Evolutionary conservation across 257 asterid species (phyloP), one percentile per base, ranked within the genome.

Genomic region (Nyctanthes arbortristis): DNA sequence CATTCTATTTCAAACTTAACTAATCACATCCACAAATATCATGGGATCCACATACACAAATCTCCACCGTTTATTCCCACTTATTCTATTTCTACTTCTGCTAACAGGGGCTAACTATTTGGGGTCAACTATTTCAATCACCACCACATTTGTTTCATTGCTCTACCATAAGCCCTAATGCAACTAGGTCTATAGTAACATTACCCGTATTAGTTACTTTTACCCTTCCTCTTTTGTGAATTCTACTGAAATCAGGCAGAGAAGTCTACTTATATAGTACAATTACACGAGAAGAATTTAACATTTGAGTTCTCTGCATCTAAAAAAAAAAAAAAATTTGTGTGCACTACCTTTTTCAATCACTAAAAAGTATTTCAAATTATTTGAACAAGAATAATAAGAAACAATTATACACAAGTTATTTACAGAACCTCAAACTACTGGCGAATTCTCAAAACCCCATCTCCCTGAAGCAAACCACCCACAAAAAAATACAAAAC

Each of bases 341-440:
- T 60, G 61, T 65, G 24, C 60, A 37, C 35, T 70, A 20, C 70
- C 28, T 54, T 18, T 55, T 18, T 74, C 57, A 36, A 43, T 60
- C 66, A 10, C 9, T n/a, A n/a, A n/a, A n/a, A 20, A 7, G 33
- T 32, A 54, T 4, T 58, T 59, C 4, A 40, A 49, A 40, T 28
- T 16, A 57, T 22, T 9, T 29, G 33, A 36, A 64, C 32, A 45
- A 28, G 5, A 66, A 7, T 18, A 37, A 18, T 24, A 40, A 34
- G 39, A 7, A n/a, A 4, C n/a, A 13, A 18, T 3, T 18, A 43
- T 14, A 22, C 14, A 8, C 7, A 59, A 32, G n/a, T 11, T 12
- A 37, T 40, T 58, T 39, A 55, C 37, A 40, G 9, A 8, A 31
- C 63, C 20, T 47, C 73, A 4, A 47, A 65, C 36, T 36, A 37